These are phyloP conservation scores for Tuber umbilicatum DNA, from an alignment of 495 filamentous ascomycete genomes.

Conservation along the genomic window DNA sequence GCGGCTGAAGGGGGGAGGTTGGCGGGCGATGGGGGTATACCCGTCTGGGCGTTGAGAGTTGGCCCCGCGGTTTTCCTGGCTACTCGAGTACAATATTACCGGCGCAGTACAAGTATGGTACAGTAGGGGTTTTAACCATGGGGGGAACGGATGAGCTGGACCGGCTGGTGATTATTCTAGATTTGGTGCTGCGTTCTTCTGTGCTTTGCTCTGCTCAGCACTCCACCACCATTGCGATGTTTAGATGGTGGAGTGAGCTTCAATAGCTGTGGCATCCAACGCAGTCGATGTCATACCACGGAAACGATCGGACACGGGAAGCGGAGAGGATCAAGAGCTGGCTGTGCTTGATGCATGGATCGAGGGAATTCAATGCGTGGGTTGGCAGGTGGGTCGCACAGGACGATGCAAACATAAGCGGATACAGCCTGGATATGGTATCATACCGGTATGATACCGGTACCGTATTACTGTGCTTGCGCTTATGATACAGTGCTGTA, in stretches of 20 bases:
- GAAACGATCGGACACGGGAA: neutral
- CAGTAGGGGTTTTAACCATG: neutral
- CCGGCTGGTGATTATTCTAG: neutral
- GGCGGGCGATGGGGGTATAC: neutral
- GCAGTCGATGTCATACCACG: neutral
- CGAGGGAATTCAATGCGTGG: neutral
- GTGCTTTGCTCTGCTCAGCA: neutral
- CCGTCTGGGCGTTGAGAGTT: no score
- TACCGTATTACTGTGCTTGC: neutral
- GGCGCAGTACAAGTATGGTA: no score
- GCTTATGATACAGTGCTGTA: neutral
- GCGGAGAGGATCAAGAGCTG: neutral
- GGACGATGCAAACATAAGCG: neutral
- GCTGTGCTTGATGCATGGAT: neutral
- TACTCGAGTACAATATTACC: no score
- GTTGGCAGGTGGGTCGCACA: neutral
- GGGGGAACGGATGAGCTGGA: neutral
- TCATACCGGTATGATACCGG: no score
- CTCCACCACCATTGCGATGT: neutral
- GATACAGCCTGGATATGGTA: neutral
- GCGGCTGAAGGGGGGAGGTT: neutral
- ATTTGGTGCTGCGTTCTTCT: neutral
- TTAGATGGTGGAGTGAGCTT: neutral
- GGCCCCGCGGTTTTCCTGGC: no score
- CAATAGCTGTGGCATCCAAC: neutral